Base-by-base conservation (phyloP, 2,329 filamentous ascomycete species). In the Diplocarpon mali region DNA sequence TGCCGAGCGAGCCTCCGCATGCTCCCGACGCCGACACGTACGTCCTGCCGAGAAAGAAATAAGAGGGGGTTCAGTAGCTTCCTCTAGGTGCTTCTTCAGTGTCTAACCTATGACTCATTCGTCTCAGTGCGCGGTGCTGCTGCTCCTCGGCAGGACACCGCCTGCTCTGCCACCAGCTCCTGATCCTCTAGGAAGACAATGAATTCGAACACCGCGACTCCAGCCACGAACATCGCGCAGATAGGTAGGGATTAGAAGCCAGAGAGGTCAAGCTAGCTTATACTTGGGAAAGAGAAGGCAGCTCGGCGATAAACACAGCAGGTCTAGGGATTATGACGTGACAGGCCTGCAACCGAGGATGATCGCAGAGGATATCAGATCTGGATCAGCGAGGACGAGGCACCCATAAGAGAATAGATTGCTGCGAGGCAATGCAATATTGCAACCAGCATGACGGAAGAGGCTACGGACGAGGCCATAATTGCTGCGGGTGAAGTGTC, bases 61-160 rank as follows among this genome's bases (percentile, higher is more conserved):
- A 46, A 35, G 47, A 45, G 0, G 31, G 0, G 31, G 40, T 7
- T 36, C 35, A 14, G 47, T 48, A 12, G 44, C 15, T 6, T 6
- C 17, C 35, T 35, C 43, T 1, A 47, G 44, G 36, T 48, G n/a
- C n/a, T n/a, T 52, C 16, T 47, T 50, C 42, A 44, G 44, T 46
- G 20, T 3, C 20, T 24, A 24, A 24, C 20, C 20, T 24, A 3
- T 24, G 3, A 7, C 20, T 24, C 4, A 24, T 24, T 24, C 4
- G 7, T 24, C 7, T 24, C 20, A 24, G 7, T 24, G 3, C 20
- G 20, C 7, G 20, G 20, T 4, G 20, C 20, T 24, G 20, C 7
- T 24, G 3, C 20, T 24, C 20, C 20, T 24, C 20, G 3, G 20
- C 20, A 7, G 20, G 10, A 32, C 30, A 14, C 4, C 30, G 10